Base-by-base conservation (phyloP, 2,329 filamentous ascomycete species). In the Coleophoma crateriformis region DNA sequence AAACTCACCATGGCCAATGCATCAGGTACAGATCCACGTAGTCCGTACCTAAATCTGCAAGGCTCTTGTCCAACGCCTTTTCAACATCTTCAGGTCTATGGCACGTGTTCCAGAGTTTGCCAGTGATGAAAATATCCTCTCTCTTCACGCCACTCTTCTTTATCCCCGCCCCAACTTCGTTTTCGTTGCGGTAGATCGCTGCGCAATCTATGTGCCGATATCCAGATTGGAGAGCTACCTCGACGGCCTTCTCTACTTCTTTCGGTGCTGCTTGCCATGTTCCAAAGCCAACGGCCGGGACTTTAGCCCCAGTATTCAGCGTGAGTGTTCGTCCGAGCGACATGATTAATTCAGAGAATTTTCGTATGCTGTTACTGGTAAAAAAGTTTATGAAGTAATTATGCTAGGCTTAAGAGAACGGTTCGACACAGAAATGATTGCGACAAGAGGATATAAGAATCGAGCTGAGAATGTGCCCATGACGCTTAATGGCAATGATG, bases 31-130 rank as follows among this genome's bases (percentile, higher is more conserved):
- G 55, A 47, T 71, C 67, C 34, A 68, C 48, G 49, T 70, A 69
- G 35, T 64, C 61, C 10, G 65, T 55, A n/a, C 58, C 57, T 11
- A 69, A 60, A 32, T 65, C 64, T 37, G 57, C 54, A 17, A 69
- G 52, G 3, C 62, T 61, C 17, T 56, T 54, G 20, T 68, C 58
- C 27, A 67, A 27, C 13, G 56, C 57, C 33, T 45, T 45, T 22
- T 57, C 57, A 2, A 64, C 60, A 51, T 65, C 59, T 15, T 61
- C 54, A 3, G 60, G 59, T 22, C 58, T 51, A 45, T 67, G 63
- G 5, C 57, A 50, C 2, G 48, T 77, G 67, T 81, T 80, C 78
- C 78, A 83, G 12, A 82, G 67, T 67, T 83, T 83, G 52, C 71
- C 72, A 13, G 78, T 81, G 44, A 78, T 67, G 45, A 65, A 66